A percentile compares a stretch with the other conserved stretches of the same genome.
phyloP scores from a whole-genome alignment of 2,329 filamentous ascomycete genomes.

The Fusarium sterilihyphosum region DNA sequence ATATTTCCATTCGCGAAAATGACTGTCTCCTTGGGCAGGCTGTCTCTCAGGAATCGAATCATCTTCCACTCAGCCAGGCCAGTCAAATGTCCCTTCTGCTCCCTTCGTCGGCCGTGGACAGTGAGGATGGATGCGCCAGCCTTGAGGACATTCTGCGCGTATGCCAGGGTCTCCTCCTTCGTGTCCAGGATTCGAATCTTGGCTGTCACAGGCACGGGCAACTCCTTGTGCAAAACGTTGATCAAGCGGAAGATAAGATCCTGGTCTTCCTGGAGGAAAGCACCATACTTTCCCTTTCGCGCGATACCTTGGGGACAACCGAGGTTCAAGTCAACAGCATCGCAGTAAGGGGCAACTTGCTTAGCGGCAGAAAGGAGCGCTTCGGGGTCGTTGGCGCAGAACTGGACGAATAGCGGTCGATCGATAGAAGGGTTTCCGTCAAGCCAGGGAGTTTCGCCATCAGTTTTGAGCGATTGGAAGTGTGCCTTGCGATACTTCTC shows the following conservation, averaged over 20 bases:
- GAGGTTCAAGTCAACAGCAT: conserved; percentile 94
- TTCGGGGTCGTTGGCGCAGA: conserved; percentile 90
- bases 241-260: conserved; percentile 84
- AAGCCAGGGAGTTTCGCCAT: conserved; percentile 64
- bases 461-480: conserved; percentile 74
- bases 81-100: conserved; percentile 96
- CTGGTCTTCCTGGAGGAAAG: conserved; percentile 95
- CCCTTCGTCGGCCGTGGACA: conserved; percentile 86
- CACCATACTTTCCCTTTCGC: conserved; percentile 87
- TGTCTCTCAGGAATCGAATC: conserved; percentile 83
- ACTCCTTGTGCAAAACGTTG: conserved; percentile 79
- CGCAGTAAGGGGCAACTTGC: conserved; percentile 85
- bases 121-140: conserved; percentile 94
- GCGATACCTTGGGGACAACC: conserved; percentile 98
- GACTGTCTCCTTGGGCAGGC: conserved; percentile 85
- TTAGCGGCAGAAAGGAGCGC: conserved; percentile 81
- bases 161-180: conserved; percentile 84
- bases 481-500: conserved; percentile 80
- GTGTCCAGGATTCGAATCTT: conserved; percentile 94
- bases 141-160: conserved; percentile 85
- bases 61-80: conserved; percentile 92
- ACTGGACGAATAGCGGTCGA: conserved; percentile 93
- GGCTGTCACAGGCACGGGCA: conserved; percentile 88
- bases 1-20: conserved; percentile 98
- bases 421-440: conserved; percentile 89